These are phyloP conservation scores for Leccinum fuscescens DNA, from an alignment of 1,284 basidiomycete species.

Conservation along the genomic window DNA sequence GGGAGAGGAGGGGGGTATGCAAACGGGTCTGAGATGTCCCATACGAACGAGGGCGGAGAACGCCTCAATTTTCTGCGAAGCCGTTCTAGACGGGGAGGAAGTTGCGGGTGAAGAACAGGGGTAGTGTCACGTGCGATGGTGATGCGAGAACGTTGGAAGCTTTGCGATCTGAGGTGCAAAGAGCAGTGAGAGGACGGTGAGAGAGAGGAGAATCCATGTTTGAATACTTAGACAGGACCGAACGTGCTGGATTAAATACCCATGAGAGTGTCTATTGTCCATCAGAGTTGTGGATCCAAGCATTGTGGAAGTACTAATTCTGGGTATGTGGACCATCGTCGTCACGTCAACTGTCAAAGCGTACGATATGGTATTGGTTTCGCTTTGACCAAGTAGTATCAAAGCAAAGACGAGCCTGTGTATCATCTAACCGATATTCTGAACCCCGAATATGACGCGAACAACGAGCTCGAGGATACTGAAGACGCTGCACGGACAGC, in stretches of 20 bases:
- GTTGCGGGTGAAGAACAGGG: neutral
- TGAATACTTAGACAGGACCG: neutral
- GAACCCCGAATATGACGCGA: neutral
- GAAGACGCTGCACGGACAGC: neutral
- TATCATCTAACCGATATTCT: neutral
- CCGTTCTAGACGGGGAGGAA: neutral
- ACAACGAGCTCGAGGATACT: neutral
- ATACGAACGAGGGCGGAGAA: constrained; percentile 6
- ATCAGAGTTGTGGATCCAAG: neutral
- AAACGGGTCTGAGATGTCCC: constrained; percentile 24
- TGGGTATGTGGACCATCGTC: neutral
- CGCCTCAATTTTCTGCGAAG: neutral
- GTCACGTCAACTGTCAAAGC: neutral
- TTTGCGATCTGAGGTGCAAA: neutral
- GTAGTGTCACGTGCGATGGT: neutral
- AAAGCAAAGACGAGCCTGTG: neutral
- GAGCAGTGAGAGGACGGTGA: neutral
- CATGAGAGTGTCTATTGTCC: neutral
- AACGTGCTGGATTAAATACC: neutral
- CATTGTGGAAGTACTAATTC: neutral
- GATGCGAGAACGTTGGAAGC: neutral
- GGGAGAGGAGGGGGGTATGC: neutral
- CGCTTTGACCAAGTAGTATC: neutral
- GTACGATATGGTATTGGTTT: neutral
- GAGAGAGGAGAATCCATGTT: neutral